These are phyloP conservation scores for Exophiala xenobiotica DNA, from an alignment of 2,329 filamentous ascomycete genomes.

Conservation along the genomic window DNA sequence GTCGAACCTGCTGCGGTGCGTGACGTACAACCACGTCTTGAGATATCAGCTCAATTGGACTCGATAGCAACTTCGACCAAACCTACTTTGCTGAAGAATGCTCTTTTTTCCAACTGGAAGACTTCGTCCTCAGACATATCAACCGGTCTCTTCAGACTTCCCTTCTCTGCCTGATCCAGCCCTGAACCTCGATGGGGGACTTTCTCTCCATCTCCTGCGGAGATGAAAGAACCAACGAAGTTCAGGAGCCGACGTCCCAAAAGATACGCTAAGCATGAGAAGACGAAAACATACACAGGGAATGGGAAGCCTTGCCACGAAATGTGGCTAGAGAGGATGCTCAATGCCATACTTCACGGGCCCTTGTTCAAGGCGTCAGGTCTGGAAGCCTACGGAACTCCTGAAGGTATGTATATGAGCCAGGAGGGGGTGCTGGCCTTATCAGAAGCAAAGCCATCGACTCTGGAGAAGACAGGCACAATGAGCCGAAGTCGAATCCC, in stretches of 20 bases:
- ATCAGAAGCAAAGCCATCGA: neutral
- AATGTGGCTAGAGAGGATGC: neutral
- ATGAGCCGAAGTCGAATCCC: neutral
- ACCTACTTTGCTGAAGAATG: constrained; percentile 50
- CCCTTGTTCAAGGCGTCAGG: no score
- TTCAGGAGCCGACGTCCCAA: constrained; percentile 15
- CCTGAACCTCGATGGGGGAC: constrained; percentile 4
- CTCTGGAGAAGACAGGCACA: neutral
- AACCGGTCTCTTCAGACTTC: constrained; percentile 15
- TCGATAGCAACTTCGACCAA: constrained; percentile 40
- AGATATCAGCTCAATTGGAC: constrained; percentile 4
- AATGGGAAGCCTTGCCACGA: constrained; percentile 6
- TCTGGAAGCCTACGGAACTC: no score
- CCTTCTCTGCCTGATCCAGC: constrained; percentile 22
- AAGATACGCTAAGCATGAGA: constrained; percentile 18
- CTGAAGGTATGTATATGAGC: no score
- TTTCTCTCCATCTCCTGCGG: neutral
- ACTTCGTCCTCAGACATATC: constrained; percentile 36
- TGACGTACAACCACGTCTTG: constrained; percentile 38
- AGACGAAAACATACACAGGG: constrained; percentile 14
- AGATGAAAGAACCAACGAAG: constrained; percentile 2
- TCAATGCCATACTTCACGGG: constrained; percentile 8
- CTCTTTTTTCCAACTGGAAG: constrained; percentile 50
- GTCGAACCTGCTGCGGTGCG: constrained; percentile 46
- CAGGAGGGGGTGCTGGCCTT: no score